Evolutionary conservation across 208 protist species (phyloP).

Genomic region (Vickermania spadyakhi): DNA sequence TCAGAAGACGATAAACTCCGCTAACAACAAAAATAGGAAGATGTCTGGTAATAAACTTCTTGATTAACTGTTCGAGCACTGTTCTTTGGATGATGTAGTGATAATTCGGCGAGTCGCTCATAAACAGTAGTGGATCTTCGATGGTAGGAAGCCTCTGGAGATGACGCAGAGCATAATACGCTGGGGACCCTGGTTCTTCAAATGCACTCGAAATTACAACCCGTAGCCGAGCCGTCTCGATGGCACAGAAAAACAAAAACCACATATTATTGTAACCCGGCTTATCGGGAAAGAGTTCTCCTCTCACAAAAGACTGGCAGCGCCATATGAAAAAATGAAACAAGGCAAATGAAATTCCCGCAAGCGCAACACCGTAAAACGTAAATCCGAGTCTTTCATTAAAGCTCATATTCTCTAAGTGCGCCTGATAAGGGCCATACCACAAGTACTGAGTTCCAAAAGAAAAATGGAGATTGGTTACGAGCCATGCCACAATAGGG

Average conservation of each 20-base stretch:
- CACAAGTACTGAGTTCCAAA: slow-evolving; percentile 71
- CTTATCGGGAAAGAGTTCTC: slow-evolving; percentile 42
- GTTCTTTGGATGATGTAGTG: slow-evolving; percentile 78
- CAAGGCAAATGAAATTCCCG: slow-evolving; percentile 22
- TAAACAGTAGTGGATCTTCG: neutral
- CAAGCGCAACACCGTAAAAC: slow-evolving; percentile 64
- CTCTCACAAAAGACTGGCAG: slow-evolving; percentile 20
- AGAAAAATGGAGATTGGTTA: slow-evolving; percentile 67
- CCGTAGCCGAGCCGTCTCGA: slow-evolving; percentile 21
- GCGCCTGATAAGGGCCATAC: slow-evolving; percentile 50
- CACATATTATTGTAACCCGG: slow-evolving; percentile 15
- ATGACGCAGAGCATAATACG: slow-evolving; percentile 11
- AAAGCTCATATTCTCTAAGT: slow-evolving; percentile 72
- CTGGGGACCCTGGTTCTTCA: slow-evolving; percentile 14
- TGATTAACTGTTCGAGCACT: slow-evolving; percentile 36
- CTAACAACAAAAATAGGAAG: slow-evolving; percentile 33
- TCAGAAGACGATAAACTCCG: slow-evolving; percentile 33
- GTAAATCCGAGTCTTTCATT: slow-evolving; percentile 81
- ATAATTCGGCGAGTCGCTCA: slow-evolving; percentile 13
- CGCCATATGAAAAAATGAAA: slow-evolving; percentile 52
- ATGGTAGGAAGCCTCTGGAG: neutral
- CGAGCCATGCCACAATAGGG: slow-evolving; percentile 54
- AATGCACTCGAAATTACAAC: slow-evolving; percentile 18
- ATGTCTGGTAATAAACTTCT: slow-evolving; percentile 21
- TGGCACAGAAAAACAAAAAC: slow-evolving; percentile 26